Base-by-base conservation (phyloP, 805 yeast genomes). In the Torulaspora delbrueckii region DNA sequence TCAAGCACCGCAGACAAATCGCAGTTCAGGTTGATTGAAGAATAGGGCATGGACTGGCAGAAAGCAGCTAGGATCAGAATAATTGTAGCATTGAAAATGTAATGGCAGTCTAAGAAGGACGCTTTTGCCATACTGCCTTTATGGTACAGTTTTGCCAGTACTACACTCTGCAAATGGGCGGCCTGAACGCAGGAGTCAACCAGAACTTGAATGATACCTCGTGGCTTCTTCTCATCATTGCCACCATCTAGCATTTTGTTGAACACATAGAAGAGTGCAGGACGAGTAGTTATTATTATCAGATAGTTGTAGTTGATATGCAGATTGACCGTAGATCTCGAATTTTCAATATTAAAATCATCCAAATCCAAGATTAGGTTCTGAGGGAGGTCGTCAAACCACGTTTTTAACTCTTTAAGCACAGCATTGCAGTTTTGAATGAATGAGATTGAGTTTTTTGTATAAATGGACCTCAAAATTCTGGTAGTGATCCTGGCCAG, bases 271-370 rank as follows among this genome's bases (percentile, higher is more conserved):
- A 54, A 41, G 28, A 54, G 33, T 9, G 52, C 56, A 5, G 58
- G 53, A 5, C 58, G 48, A 3, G 58, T 54, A 7, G 58, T 42
- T 5, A 54, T 42, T 12, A 54, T 54, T 18, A 54, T 52, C 30
- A 51, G 37, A 40, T 54, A 54, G 33, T 54, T 54, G 45, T 54
- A 52, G 27, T 54, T 54, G 42, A 52, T 52, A 34, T 54, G 58
- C 19, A 54, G 43, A 32, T 52, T 54, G 37, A 54, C 35, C 4
- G 54, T 52, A n/a, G 58, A 44, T 36, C 58, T 39, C 18, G 50
- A 37, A 14, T 35, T 40, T 13, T 37, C 49, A 3, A 47, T 27
- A 24, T 40, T 26, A 23, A 50, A 46, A 32, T 54, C 40, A 31
- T 48, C 37, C 28, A 50, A 44, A 36, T 52, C 55, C 13, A 54